phyloP scores from a whole-genome alignment of 129 eudicot genomes.

The Flaveria bidentis region DNA sequence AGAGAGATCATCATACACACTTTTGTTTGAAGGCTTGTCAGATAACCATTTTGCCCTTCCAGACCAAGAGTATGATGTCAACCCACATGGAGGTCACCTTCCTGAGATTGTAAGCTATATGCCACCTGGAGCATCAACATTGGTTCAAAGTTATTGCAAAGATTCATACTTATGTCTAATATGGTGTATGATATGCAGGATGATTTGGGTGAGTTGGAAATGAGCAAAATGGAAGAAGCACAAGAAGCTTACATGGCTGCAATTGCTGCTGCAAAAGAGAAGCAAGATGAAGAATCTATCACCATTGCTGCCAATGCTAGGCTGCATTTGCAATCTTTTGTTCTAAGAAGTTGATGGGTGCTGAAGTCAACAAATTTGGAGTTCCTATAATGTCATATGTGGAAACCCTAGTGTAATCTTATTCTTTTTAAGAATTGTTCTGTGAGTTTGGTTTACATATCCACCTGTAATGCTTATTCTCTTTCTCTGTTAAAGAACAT shows the following conservation, averaged over 20 bases:
- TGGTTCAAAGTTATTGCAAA: slow-evolving; percentile 11
- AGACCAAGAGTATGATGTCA: slow-evolving; percentile 58
- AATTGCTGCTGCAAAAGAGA: slow-evolving; percentile 72
- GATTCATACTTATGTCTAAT: background rate
- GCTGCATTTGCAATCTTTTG: slow-evolving; percentile 65
- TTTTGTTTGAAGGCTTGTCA: slow-evolving; percentile 69
- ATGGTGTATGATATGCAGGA: slow-evolving; percentile 43
- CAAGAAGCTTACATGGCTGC: slow-evolving; percentile 76
- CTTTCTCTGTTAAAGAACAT: slow-evolving; percentile 12
- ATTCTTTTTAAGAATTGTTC: background rate
- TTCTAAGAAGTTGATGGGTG: slow-evolving; percentile 31
- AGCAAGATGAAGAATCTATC: slow-evolving; percentile 82
- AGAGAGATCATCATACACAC: slow-evolving; percentile 67
- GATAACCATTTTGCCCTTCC: slow-evolving; percentile 36
- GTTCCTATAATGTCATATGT: slow-evolving; percentile 10
- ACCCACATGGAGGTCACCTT: slow-evolving; percentile 45
- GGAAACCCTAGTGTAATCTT: slow-evolving; percentile 26
- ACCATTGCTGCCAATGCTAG: slow-evolving; percentile 71
- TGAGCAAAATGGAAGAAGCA: slow-evolving; percentile 65
- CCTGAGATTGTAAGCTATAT: slow-evolving; percentile 60
- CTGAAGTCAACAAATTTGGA: slow-evolving; percentile 26
- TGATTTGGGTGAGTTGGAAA: slow-evolving; percentile 52
- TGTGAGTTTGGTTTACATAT: slow-evolving; percentile 21
- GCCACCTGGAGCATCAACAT: background rate
- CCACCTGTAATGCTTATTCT: slow-evolving; percentile 29